Conservation (phyloP, 2,329 filamentous ascomycete genomes). For the Gnomoniopsis smithogilvyi region DNA sequence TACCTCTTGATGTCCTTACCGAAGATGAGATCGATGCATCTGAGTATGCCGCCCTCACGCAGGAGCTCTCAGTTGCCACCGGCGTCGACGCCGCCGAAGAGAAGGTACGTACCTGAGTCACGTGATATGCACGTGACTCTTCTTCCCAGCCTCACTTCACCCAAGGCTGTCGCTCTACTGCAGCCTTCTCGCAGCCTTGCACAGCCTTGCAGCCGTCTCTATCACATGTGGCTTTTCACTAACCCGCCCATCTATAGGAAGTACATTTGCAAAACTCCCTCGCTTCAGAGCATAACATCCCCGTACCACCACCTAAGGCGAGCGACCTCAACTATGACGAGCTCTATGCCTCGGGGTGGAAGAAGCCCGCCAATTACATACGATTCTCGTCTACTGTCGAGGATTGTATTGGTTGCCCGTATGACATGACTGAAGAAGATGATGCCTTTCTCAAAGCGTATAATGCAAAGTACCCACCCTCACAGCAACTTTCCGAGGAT, state of each 20-base stretch:
- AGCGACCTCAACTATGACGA: constrained; percentile 79
- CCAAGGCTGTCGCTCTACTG: constrained; percentile 4
- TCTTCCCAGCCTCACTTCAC: neutral
- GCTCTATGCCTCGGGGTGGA: constrained; percentile 76
- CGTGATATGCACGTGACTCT: constrained; percentile 20
- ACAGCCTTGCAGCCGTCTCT: constrained; percentile 1
- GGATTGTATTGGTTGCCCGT: constrained; percentile 84
- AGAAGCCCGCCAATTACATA: constrained; percentile 89
- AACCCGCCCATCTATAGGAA: constrained; percentile 59
- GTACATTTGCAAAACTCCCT: constrained; percentile 88
- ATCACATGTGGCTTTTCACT: constrained; percentile 23
- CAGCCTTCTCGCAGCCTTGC: constrained; percentile 4
- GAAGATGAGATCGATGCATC: constrained; percentile 86
- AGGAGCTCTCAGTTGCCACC: constrained; percentile 83
- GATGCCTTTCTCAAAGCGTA: constrained; percentile 78
- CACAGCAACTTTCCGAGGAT: constrained; percentile 74
- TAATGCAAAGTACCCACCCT: constrained; percentile 70
- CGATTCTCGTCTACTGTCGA: constrained; percentile 98
- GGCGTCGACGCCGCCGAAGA: constrained; percentile 97
- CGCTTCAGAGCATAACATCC: constrained; percentile 59
- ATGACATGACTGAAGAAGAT: constrained; percentile 94
- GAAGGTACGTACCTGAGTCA: constrained; percentile 67
- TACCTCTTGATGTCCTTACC: constrained; percentile 79
- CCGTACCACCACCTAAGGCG: constrained; percentile 62
- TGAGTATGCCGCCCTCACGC: constrained; percentile 82